These are phyloP conservation scores for Fusarium xyrophilum DNA, from an alignment of 2,329 filamentous ascomycete genomes.

Conservation along the genomic window DNA sequence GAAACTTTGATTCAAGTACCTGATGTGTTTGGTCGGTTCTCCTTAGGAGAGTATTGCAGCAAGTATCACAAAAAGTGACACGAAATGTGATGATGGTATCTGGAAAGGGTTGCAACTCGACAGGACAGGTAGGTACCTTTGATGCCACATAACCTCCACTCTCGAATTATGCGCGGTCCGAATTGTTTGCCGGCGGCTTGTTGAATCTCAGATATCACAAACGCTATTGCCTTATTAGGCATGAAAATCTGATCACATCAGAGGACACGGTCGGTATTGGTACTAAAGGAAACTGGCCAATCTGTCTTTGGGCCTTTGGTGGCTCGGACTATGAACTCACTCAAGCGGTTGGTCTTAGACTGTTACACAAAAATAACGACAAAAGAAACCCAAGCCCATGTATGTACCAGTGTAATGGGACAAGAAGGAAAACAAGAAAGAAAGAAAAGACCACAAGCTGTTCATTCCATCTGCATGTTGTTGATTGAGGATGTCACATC, in stretches of 20 bases:
- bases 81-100: not conserved
- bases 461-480: slow-evolving; percentile 5
- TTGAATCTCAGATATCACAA: slow-evolving; percentile 9
- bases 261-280: not conserved
- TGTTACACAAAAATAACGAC: not conserved
- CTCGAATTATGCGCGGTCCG: not conserved
- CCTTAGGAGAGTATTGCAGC: not conserved
- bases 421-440: not conserved
- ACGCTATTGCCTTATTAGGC: not conserved
- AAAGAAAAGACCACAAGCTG: not conserved
- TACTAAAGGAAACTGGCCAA: not conserved
- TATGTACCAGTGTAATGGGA: not conserved
- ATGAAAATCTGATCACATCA: not conserved
- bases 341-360: not conserved
- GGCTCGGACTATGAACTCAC: not conserved
- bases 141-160: slow-evolving; percentile 3
- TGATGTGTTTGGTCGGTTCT: not conserved
- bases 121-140: not conserved
- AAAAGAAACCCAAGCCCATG: not conserved
- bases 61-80: slow-evolving; percentile 4
- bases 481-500: slow-evolving; percentile 8
- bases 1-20: slow-evolving; percentile 1
- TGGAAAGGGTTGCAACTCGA: not conserved
- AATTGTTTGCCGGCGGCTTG: not conserved
- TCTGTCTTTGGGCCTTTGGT: not conserved